These are phyloP conservation scores for Fusarium newnesense DNA, from an alignment of 2,329 filamentous ascomycete species.

Conservation along the genomic window DNA sequence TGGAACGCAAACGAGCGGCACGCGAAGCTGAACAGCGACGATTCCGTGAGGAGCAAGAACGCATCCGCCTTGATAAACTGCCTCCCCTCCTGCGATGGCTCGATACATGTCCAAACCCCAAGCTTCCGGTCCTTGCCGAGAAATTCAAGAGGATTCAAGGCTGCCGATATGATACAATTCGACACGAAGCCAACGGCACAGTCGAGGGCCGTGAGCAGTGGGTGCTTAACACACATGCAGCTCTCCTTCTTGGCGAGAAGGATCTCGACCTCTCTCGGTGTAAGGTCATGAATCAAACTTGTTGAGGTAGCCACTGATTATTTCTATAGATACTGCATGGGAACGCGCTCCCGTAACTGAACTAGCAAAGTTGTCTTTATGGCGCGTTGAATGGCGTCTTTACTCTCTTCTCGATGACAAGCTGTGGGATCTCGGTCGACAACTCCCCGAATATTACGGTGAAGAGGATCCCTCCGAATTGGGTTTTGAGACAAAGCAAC, in stretches of 20 bases:
- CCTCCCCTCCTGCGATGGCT: conserved; percentile 72
- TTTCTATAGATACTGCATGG: conserved; percentile 67
- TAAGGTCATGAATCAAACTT: conserved; percentile 53
- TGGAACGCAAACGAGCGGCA: conserved; percentile 60
- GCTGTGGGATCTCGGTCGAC: conserved; percentile 63
- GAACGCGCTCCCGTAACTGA: conserved; percentile 62
- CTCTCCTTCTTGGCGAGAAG: conserved; percentile 72
- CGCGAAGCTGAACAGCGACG: conserved; percentile 63
- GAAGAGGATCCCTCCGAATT: conserved; percentile 57
- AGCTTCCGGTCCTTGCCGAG: conserved; percentile 59
- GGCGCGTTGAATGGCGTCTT: conserved; percentile 66
- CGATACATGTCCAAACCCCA: conserved; percentile 62
- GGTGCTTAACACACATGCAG: conserved; percentile 72
- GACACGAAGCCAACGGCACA: conserved; percentile 61
- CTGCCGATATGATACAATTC: conserved; percentile 72
- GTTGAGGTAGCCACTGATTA: conserved; percentile 4
- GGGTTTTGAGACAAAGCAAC: conserved; percentile 55
- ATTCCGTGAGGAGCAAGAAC: conserved; percentile 65
- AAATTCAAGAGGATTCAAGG: conserved; percentile 68
- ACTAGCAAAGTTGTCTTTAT: conserved; percentile 68
- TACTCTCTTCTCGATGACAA: conserved; percentile 64
- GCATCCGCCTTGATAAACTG: conserved; percentile 64
- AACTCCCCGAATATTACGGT: conserved; percentile 64
- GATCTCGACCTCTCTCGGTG: conserved; percentile 69
- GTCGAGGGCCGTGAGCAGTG: conserved; percentile 71